Conservation (phyloP, 2,329 filamentous ascomycete species). For the Penicillium sp. region DNA sequence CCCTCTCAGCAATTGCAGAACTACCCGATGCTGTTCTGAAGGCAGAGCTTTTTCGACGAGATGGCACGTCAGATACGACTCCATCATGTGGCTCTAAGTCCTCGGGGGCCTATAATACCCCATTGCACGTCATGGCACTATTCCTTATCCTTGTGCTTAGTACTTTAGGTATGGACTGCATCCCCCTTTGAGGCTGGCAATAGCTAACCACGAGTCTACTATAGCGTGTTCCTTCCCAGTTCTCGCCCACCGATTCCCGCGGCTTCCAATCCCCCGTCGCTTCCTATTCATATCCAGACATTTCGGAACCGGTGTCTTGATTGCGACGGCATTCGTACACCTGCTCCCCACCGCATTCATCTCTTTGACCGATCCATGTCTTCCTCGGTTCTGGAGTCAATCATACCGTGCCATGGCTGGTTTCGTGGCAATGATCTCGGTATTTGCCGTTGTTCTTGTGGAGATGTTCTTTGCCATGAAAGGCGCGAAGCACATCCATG, state of each 20-base stretch:
- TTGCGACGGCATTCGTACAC: slow-evolving; percentile 61
- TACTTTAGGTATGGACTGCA: slow-evolving; percentile 39
- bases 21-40: slow-evolving; percentile 37
- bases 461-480: slow-evolving; percentile 86
- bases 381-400: slow-evolving; percentile 76
- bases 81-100: slow-evolving; percentile 39
- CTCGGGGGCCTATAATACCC: slow-evolving; percentile 61
- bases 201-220: slow-evolving; percentile 9
- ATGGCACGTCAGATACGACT: slow-evolving; percentile 22
- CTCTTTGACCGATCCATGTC: slow-evolving; percentile 63
- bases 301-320: slow-evolving; percentile 60
- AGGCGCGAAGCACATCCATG: slow-evolving; percentile 62
- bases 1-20: slow-evolving; percentile 27
- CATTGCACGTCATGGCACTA: slow-evolving; percentile 68
- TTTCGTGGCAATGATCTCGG: slow-evolving; percentile 77
- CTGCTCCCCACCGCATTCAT: slow-evolving; percentile 65
- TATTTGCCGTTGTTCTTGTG: slow-evolving; percentile 78
- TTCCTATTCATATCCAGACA: slow-evolving; percentile 63
- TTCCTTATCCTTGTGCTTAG: slow-evolving; percentile 64
- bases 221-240: slow-evolving; percentile 64
- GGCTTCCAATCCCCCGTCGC: slow-evolving; percentile 60
- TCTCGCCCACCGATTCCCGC: slow-evolving; percentile 60
- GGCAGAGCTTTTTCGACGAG: slow-evolving; percentile 35
- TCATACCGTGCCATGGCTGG: slow-evolving; percentile 80
- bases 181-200: background rate